Conservation (phyloP, 306 rosid genomes). For the Abrus precatorius region DNA sequence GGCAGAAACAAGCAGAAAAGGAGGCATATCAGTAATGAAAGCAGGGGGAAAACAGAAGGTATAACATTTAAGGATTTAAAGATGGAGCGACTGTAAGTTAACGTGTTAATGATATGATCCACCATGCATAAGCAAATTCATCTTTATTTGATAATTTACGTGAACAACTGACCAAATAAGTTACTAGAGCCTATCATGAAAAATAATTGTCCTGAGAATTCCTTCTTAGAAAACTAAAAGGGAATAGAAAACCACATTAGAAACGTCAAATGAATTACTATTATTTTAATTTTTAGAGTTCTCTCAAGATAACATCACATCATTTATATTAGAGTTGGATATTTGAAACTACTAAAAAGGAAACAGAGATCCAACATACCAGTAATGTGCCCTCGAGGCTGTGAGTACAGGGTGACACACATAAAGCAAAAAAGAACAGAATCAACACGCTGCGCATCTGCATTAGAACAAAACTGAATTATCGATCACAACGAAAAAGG, state of each 20-base stretch:
- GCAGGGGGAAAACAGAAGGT: background rate
- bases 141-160: background rate
- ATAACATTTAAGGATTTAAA: no score
- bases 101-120: background rate
- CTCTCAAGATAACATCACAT: background rate
- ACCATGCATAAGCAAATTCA: background rate
- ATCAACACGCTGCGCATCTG: conserved; percentile 78
- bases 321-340: background rate
- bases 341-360: background rate
- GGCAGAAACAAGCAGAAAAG: background rate
- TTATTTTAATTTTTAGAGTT: background rate
- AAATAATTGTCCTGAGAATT: background rate
- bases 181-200: no score
- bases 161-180: background rate
- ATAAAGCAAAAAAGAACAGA: conserved; percentile 67
- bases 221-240: background rate
- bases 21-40: background rate
- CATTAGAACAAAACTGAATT: conserved; percentile 9
- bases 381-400: conserved; percentile 82
- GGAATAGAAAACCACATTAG: background rate
- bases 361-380: conserved; percentile 55
- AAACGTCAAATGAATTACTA: background rate
- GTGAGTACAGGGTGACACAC: conserved; percentile 66
- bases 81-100: background rate
- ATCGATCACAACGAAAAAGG: background rate